Conservation (phyloP, 108 stramenopile genomes). For the Nitzschia inconspicua region DNA sequence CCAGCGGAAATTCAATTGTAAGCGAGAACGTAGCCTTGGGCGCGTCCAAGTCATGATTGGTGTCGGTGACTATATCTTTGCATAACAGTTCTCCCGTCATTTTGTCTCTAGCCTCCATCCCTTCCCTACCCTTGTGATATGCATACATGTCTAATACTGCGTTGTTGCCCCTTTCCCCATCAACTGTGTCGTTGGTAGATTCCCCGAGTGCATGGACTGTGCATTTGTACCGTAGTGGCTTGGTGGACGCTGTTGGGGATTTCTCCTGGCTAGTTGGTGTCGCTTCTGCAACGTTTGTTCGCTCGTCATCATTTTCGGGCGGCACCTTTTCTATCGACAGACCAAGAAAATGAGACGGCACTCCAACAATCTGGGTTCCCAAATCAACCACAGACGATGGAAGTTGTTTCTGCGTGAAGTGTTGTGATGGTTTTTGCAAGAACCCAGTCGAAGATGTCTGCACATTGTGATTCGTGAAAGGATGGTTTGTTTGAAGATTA, state of each 20-base stretch:
- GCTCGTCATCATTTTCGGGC: too few relatives aligned
- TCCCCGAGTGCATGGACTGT: background rate
- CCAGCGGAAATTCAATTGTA: conserved; percentile 56
- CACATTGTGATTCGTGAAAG: too few relatives aligned
- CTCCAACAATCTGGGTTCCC: background rate
- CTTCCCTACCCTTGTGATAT: conserved; percentile 76
- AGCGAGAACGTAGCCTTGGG: conserved; percentile 31
- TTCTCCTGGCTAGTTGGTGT: background rate
- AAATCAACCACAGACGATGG: background rate
- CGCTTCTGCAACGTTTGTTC: background rate
- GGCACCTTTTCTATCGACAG: background rate
- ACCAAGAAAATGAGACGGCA: background rate
- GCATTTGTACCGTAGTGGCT: background rate
- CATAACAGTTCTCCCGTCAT: conserved; percentile 58
- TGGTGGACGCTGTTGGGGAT: too few relatives aligned
- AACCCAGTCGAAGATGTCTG: too few relatives aligned
- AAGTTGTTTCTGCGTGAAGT: background rate
- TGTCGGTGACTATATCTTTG: conserved; percentile 54
- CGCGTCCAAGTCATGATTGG: conserved; percentile 53
- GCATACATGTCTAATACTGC: conserved; percentile 58
- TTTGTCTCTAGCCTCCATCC: conserved; percentile 59
- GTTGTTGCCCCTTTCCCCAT: background rate
- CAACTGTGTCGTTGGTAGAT: background rate
- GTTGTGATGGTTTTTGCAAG: background rate
- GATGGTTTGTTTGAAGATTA: too few relatives aligned